Conservation (phyloP, 768 basidiomycete species). For the Trametes meyenii region DNA sequence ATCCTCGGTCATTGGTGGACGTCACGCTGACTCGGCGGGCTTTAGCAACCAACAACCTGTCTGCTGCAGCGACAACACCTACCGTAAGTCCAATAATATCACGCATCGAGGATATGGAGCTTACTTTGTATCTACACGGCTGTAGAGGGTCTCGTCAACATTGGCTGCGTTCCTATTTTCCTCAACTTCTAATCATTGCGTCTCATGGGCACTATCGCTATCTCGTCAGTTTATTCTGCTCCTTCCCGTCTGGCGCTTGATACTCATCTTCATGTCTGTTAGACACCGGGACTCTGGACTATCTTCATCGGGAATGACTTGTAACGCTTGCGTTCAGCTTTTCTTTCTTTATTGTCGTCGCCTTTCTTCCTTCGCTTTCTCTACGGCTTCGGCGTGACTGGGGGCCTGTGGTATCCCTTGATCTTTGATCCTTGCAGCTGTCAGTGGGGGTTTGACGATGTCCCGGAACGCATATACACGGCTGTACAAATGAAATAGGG, state of each 20-base stretch:
- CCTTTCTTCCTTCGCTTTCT: slow-evolving; percentile 12
- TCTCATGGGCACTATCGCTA: no score
- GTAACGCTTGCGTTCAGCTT: not conserved
- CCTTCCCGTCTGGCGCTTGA: not conserved
- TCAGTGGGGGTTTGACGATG: not conserved
- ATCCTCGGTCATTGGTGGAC: not conserved
- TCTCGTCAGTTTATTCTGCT: not conserved
- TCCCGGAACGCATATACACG: slow-evolving; percentile 18
- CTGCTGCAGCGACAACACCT: slow-evolving; percentile 33
- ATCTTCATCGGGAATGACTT: slow-evolving; percentile 4
- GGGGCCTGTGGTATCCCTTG: not conserved
- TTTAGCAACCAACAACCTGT: slow-evolving; percentile 26
- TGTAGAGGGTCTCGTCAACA: not conserved
- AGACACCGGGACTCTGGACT: not conserved
- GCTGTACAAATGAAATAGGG: slow-evolving; percentile 17
- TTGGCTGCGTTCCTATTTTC: not conserved
- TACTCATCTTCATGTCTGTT: not conserved
- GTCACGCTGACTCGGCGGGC: slow-evolving; percentile 2
- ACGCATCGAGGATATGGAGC: not conserved
- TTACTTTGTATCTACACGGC: slow-evolving; percentile 21
- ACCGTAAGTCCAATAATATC: slow-evolving; percentile 20
- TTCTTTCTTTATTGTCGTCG: not conserved
- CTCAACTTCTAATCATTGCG: not conserved
- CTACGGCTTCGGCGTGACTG: slow-evolving; percentile 2
- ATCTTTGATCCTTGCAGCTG: not conserved